Conservation (phyloP, 129 eudicot species). For the Pseudognaphalium luteoalbum region DNA sequence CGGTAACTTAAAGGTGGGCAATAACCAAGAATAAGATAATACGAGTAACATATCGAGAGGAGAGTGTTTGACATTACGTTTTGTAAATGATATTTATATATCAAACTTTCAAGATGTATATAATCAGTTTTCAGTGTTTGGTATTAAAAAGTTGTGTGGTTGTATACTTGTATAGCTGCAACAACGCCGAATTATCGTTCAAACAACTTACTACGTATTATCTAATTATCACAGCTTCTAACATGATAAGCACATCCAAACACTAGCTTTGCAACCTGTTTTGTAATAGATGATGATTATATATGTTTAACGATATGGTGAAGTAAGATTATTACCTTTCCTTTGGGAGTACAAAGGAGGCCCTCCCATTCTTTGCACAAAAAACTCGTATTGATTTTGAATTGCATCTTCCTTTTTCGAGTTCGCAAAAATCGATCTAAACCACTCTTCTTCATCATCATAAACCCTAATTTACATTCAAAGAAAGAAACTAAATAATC, state of each 20-base stretch:
- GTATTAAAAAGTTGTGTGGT: not conserved
- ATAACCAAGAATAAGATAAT: not conserved
- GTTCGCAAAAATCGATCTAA: constrained; percentile 82
- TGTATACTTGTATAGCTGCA: not conserved
- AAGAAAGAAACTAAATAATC: not conserved
- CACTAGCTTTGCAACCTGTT: not conserved
- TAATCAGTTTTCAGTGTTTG: not conserved
- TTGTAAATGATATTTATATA: not conserved
- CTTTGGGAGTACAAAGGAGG: constrained; percentile 88
- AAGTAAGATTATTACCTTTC: constrained; percentile 51
- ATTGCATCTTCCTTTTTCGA: constrained; percentile 93
- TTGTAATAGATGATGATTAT: not conserved
- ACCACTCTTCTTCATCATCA: constrained; percentile 94
- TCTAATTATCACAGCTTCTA: not conserved
- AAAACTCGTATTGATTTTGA: constrained; percentile 93
- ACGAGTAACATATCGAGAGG: not conserved
- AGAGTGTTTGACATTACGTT: not conserved
- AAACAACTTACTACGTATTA: too few relatives aligned
- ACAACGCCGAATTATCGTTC: too few relatives aligned
- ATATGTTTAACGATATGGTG: not conserved
- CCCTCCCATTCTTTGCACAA: constrained; percentile 99
- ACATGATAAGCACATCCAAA: not conserved
- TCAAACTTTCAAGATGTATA: not conserved
- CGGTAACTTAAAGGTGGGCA: not conserved
- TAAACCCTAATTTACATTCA: constrained; percentile 60